Percentiles rank a stretch among this genome's conserved stretches.
Conservation (phyloP, 495 filamentous ascomycete genomes). For the Aspergillus heteromorphus region DNA sequence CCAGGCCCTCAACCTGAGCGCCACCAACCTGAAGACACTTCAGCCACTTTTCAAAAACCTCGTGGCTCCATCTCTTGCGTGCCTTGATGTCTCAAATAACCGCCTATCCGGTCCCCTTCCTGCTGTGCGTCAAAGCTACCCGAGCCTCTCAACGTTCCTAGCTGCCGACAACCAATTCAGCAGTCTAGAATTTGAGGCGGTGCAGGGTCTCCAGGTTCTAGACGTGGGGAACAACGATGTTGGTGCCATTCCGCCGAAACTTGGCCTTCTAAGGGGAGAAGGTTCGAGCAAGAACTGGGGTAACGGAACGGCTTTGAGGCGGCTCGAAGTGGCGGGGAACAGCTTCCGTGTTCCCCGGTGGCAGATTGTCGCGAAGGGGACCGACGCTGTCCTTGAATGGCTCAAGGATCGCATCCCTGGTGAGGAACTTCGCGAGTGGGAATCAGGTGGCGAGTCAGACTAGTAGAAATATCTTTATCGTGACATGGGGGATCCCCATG, state of each 20-base stretch:
- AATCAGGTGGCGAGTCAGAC: slow-evolving; percentile 21
- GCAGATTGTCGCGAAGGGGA: slow-evolving; percentile 81
- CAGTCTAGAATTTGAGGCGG: slow-evolving; percentile 64
- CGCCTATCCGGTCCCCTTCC: slow-evolving; percentile 63
- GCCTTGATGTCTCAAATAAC: slow-evolving; percentile 77
- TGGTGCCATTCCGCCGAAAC: slow-evolving; percentile 63
- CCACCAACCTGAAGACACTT: slow-evolving; percentile 62
- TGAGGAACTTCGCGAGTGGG: slow-evolving; percentile 47
- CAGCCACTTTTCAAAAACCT: slow-evolving; percentile 57
- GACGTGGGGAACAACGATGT: slow-evolving; percentile 84
- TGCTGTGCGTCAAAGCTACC: slow-evolving; percentile 50
- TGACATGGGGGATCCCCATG: not conserved
- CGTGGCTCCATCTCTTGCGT: slow-evolving; percentile 62
- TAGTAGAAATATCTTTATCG: not conserved
- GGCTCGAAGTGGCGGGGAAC: slow-evolving; percentile 70
- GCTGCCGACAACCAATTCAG: slow-evolving; percentile 71
- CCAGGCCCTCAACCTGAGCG: slow-evolving; percentile 65
- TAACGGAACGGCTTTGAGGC: slow-evolving; percentile 36
- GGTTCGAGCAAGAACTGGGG: slow-evolving; percentile 38
- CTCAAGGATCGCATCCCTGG: slow-evolving; percentile 70
- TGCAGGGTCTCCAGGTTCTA: slow-evolving; percentile 68
- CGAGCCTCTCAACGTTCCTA: slow-evolving; percentile 58
- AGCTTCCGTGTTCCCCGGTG: slow-evolving; percentile 80
- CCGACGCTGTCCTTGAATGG: slow-evolving; percentile 80
- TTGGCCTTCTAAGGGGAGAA: slow-evolving; percentile 63